Percentiles rank a stretch among this genome's conserved stretches.
phyloP scores from a whole-genome alignment of 176 grass and related monocot species.

The Carex pumila region DNA sequence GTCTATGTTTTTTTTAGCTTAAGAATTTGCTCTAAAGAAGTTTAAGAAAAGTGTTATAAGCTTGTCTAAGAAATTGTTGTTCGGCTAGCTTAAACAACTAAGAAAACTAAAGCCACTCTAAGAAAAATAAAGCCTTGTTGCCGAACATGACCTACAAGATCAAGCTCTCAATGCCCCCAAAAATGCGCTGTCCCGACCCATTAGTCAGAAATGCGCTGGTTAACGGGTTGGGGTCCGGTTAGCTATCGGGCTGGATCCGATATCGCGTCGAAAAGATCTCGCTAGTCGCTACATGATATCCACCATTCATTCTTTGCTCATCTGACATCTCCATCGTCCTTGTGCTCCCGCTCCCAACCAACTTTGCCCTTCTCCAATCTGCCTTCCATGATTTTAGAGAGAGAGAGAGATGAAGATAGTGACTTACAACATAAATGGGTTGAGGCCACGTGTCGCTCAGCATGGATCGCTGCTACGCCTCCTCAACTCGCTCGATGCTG shows the following conservation, averaged over 20 bases:
- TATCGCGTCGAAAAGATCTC: background rate
- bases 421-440: conserved; percentile 94
- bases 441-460: conserved; percentile 85
- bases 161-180: too few species aligned
- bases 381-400: background rate
- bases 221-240: background rate
- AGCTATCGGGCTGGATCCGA: background rate
- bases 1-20: too few species aligned
- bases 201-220: background rate
- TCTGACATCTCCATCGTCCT: background rate
- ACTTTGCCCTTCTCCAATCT: background rate
- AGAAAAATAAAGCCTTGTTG: too few species aligned
- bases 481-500: conserved; percentile 77
- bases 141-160: too few species aligned
- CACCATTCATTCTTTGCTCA: background rate
- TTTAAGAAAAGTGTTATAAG: too few species aligned
- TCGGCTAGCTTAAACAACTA: too few species aligned
- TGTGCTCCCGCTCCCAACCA: background rate
- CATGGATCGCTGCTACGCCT: conserved; percentile 83
- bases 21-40: too few species aligned
- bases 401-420: conserved; percentile 61
- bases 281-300: background rate
- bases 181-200: background rate
- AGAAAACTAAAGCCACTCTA: too few species aligned
- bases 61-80: too few species aligned